Evolutionary conservation across 1,284 basidiomycete species (phyloP).

Genomic region (Ustilago shanxiensis): DNA sequence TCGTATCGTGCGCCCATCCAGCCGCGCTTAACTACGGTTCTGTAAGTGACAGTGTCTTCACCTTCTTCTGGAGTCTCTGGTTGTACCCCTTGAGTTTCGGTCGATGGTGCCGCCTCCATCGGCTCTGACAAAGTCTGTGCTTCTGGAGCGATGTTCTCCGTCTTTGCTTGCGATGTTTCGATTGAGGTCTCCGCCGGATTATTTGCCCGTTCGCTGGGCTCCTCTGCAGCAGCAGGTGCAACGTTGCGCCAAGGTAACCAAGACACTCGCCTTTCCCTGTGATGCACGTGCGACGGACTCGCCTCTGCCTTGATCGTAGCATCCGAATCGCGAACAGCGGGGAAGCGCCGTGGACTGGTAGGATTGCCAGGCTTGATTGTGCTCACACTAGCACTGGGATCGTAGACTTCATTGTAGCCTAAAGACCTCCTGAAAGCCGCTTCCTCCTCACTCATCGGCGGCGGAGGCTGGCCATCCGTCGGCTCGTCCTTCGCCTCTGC

Average conservation of each 20-base stretch:
- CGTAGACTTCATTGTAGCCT: slow-evolving; percentile 22
- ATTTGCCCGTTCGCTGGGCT: not conserved
- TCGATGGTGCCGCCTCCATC: not conserved
- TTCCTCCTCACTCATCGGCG: slow-evolving; percentile 53
- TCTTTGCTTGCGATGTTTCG: slow-evolving; percentile 2
- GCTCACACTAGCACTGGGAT: not conserved
- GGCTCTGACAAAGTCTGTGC: not conserved
- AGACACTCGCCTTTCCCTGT: slow-evolving; percentile 25
- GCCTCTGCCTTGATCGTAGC: slow-evolving; percentile 27
- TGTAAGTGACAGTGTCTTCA: slow-evolving; percentile 32
- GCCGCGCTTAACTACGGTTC: slow-evolving; percentile 47
- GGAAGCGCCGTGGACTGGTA: not conserved
- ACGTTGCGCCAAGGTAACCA: slow-evolving; percentile 53
- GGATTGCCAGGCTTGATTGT: not conserved
- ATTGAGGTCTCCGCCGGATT: not conserved
- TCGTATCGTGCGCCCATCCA: slow-evolving; percentile 51
- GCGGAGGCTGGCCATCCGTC: slow-evolving; percentile 28
- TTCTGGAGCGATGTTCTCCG: not conserved
- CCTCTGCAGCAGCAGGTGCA: not conserved
- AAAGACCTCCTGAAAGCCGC: slow-evolving; percentile 50
- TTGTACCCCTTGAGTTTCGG: not conserved
- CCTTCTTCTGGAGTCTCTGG: not conserved
- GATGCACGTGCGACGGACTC: not conserved
- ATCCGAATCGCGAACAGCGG: slow-evolving; percentile 24
- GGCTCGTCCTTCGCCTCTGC: not conserved